Conservation (phyloP, 371 early-diverging fungal species). For the Haplosporangium sp. region DNA sequence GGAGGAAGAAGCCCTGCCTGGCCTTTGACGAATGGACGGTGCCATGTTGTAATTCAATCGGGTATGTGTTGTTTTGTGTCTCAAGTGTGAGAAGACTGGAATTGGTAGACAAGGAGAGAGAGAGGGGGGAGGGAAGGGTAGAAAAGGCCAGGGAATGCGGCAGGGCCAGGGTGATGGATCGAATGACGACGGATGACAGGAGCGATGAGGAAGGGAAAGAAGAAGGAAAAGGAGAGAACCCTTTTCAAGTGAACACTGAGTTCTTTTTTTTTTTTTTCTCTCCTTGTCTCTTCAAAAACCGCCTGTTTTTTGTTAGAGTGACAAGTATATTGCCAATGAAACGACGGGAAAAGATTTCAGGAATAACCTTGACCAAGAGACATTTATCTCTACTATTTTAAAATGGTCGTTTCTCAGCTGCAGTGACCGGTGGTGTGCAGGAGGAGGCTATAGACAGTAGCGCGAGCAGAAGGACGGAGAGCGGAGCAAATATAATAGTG, state of each 20-base stretch:
- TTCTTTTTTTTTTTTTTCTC: too few relatives aligned
- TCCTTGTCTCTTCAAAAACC: too few relatives aligned
- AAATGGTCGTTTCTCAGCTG: too few relatives aligned
- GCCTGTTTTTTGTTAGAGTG: too few relatives aligned
- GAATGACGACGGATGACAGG: not conserved
- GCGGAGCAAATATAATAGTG: not conserved
- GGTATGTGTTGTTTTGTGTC: not conserved
- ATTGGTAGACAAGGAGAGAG: constrained; percentile 2
- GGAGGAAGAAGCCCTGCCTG: constrained; percentile 25
- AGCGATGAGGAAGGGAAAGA: constrained; percentile 13
- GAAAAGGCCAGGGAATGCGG: not conserved
- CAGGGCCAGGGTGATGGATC: too few relatives aligned
- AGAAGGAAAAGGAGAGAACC: constrained; percentile 6
- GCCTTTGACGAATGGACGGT: constrained; percentile 41
- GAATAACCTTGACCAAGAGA: too few relatives aligned
- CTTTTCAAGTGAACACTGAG: too few relatives aligned
- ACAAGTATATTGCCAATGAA: too few relatives aligned
- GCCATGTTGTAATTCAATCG: constrained; percentile 22
- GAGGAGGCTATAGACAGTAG: too few relatives aligned
- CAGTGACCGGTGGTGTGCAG: too few relatives aligned
- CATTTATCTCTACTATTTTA: too few relatives aligned
- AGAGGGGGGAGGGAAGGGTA: constrained; percentile 8
- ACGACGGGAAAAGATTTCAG: too few relatives aligned
- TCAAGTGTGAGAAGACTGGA: constrained; percentile 11
- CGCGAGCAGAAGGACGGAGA: not conserved